Base-by-base conservation (phyloP, 495 filamentous ascomycete genomes). In the Hyaloscypha finlandica region DNA sequence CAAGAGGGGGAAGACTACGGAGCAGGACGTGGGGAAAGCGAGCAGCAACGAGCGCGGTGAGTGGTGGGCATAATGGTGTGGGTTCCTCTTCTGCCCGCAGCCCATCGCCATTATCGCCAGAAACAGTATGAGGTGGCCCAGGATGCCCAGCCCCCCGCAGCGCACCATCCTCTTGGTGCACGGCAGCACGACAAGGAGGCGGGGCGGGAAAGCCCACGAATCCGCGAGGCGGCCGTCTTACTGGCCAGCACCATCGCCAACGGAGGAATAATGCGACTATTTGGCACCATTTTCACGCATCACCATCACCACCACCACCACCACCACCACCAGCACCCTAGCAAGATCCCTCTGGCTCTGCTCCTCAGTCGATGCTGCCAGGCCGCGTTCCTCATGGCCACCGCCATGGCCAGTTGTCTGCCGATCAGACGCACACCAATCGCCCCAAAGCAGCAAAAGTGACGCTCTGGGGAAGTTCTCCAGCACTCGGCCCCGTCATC, bases 401-500 rank as follows among this genome's bases (percentile, higher is more conserved):
- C 54, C 35, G 29, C 30, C 25, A 25, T 25, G 25, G 25, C 25
- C 25, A 25, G 25, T 25, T 25, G 19, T 29, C 30, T 59, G 30
- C 25, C 56, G 33, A 31, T 33, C 56, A 31, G 30, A 31, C 25
- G 30, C 56, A 25, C 25, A 22, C 25, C 53, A 32, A 32, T 11
- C 20, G 22, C 53, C 30, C 51, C 51, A 8, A 25, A 9, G 14
- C 30, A 59, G 16, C 56, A 48, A 48, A 48, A 4, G 11, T 16
- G 16, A 48, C 42, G 33, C 32, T 61, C 42, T 48, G 42, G 42
- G 16, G 42, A 48, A 48, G 8, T 48, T 48, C 42, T 48, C 42
- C 42, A 48, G 42, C 42, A 19, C 16, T 4, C 1, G 31, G 61
- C 32, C 33, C 63, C 63, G 63, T 65, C 63, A 65, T 65, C 63